Evolutionary conservation across 495 filamentous ascomycete genomes (phyloP).

Genomic region (Aspergillus panamensis): DNA sequence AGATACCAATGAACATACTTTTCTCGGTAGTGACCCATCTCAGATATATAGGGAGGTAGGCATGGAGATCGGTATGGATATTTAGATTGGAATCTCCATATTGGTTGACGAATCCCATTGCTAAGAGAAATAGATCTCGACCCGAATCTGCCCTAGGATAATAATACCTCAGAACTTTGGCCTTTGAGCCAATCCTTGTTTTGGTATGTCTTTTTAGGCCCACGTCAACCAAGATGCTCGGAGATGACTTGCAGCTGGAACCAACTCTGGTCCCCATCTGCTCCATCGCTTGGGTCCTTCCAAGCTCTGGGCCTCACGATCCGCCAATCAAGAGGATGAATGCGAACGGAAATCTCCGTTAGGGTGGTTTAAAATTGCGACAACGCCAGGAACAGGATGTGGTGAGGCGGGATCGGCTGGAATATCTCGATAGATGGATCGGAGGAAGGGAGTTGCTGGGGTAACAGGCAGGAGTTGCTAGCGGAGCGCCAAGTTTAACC

Average conservation of each 20-base stretch:
- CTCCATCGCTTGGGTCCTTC: slow-evolving; percentile 3
- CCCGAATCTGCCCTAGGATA: slow-evolving; percentile 2
- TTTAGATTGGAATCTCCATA: no score
- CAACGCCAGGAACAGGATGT: background rate
- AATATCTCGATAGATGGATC: background rate
- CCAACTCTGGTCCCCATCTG: background rate
- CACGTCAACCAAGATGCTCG: slow-evolving; percentile 1
- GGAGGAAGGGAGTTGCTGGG: slow-evolving; percentile 34
- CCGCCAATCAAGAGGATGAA: slow-evolving; percentile 14
- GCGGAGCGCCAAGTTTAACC: background rate
- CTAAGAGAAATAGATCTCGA: background rate
- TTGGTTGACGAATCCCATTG: background rate
- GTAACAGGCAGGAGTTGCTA: slow-evolving; percentile 23
- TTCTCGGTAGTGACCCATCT: no score
- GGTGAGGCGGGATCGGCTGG: background rate
- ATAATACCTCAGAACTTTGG: background rate
- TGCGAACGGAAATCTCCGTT: slow-evolving; percentile 7
- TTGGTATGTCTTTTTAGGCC: slow-evolving; percentile 1
- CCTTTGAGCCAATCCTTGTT: background rate
- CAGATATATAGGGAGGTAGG: no score
- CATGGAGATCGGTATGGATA: no score
- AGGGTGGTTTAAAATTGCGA: background rate
- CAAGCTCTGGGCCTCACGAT: slow-evolving; percentile 8
- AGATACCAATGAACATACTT: no score
- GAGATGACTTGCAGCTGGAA: slow-evolving; percentile 18